A percentile compares a stretch with the other conserved stretches of the same genome.
These are phyloP conservation scores for Aspergillus ustus DNA, from an alignment of 2,329 filamentous ascomycete genomes.

Conservation along the genomic window DNA sequence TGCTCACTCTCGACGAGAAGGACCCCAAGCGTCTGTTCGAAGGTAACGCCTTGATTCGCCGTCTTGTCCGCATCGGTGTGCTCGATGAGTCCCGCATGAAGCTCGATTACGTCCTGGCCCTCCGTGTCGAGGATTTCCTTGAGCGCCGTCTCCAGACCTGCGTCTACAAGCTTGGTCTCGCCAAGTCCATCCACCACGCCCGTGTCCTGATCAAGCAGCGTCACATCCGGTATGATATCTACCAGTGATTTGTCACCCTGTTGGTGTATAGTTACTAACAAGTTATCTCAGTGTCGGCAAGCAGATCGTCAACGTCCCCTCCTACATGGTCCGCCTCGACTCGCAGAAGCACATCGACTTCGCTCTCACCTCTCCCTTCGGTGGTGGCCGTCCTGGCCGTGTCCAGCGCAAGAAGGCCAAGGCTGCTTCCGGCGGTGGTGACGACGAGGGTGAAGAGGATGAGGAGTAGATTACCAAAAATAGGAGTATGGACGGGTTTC, in stretches of 20 bases:
- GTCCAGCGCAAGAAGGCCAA: constrained; percentile 99
- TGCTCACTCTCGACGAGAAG: constrained; percentile 99
- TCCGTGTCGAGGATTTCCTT: constrained; percentile 99
- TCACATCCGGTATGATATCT: constrained; percentile 73
- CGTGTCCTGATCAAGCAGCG: constrained; percentile 99
- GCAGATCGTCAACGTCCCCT: constrained; percentile 99
- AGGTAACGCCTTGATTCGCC: constrained; percentile 99
- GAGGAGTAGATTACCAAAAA: constrained; percentile 60
- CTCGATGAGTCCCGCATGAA: constrained; percentile 99
- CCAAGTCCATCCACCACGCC: constrained; percentile 99
- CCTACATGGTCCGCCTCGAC: constrained; percentile 99
- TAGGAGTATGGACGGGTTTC: constrained; percentile 45
- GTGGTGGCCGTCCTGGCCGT: constrained; percentile 94
- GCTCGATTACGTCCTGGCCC: constrained; percentile 99
- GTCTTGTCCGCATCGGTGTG: constrained; percentile 99
- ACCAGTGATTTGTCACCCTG: not conserved
- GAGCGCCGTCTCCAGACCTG: constrained; percentile 99
- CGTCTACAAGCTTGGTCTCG: constrained; percentile 99
- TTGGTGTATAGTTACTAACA: constrained; percentile 10
- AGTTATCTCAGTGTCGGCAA: constrained; percentile 76
- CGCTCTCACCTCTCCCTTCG: constrained; percentile 94
- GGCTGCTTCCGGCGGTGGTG: constrained; percentile 75
- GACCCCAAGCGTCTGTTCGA: constrained; percentile 99
- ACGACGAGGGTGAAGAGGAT: constrained; percentile 74
- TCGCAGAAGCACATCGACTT: constrained; percentile 99